Base-by-base conservation (phyloP, 2,329 filamentous ascomycete genomes). In the Penicillium sp. region DNA sequence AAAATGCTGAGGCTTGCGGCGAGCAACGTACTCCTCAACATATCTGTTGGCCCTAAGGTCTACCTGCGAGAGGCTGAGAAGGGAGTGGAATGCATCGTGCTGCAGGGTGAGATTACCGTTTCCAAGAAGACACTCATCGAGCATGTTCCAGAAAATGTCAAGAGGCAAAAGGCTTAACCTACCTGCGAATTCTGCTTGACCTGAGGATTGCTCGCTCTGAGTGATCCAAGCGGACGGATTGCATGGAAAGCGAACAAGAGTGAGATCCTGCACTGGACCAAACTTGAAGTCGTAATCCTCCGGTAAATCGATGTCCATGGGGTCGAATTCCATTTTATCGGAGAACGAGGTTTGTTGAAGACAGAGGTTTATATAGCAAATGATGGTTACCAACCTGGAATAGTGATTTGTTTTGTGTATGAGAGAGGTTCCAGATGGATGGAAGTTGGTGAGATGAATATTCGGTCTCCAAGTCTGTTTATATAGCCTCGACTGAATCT, bases 121-220 rank as follows among this genome's bases (percentile, higher is more conserved):
- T 11, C 35, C 47, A 11, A 54, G 43, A 3, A 62, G 39, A 2
- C 59, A 12, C 2, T 55, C 25, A 10, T 59, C 61, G 15, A 65
- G 41, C 5, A 65, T 55, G 6, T 56, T 48, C 31, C 47, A 58
- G 4, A 62, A 28, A 12, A 64, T 17, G 11, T 65, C 63, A 5
- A 55, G 35, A 31, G 63, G 59, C 2, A 58, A n/a, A 7, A 38
- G 17, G n/a, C 38, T 17, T 22, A 65, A 20, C 11, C 35, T 51
- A 3, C 63, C 61, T 41, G 41, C 31, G n/a, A 38, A 17, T 31
- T 48, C 47, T 20, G 47, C 25, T 31, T 31, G 43, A 22, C 10
- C n/a, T 17, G 43, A 10, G n/a, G 25, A 45, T 25, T 25, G 4
- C 6, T 17, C n/a, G 8, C 17, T 41, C 38, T 41, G 5, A n/a